These are phyloP conservation scores for Apiotrichum veenhuisii DNA, from an alignment of 1,284 basidiomycete species.

Conservation along the genomic window DNA sequence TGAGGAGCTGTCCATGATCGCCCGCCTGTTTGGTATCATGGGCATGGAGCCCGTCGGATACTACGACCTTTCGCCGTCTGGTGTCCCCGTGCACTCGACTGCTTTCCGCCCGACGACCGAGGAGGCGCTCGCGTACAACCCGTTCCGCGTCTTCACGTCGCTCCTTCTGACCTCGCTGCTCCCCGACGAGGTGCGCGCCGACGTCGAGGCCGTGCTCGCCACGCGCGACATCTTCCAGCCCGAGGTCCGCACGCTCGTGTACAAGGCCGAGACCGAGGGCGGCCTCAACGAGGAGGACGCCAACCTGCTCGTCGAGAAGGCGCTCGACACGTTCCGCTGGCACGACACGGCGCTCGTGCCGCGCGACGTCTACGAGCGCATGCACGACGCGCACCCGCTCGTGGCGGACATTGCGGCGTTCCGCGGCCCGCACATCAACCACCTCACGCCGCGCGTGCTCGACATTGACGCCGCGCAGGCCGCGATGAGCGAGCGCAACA, in stretches of 20 bases:
- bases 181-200: conserved; percentile 29
- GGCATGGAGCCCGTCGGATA: conserved; percentile 51
- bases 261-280: conserved; percentile 39
- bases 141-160: conserved; percentile 51
- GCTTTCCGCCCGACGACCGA: conserved; percentile 46
- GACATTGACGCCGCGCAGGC: conserved; percentile 51
- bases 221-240: conserved; percentile 47
- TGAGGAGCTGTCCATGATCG: conserved; percentile 44
- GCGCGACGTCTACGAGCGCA: conserved; percentile 36
- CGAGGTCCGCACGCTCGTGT: conserved; percentile 33
- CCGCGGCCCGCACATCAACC: conserved; percentile 52
- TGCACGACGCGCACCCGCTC: conserved; percentile 44
- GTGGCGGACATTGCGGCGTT: conserved; percentile 51
- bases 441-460: conserved; percentile 51
- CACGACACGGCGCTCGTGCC: conserved; percentile 45
- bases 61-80: conserved; percentile 49
- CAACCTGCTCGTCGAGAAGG: conserved; percentile 39
- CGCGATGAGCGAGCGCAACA: conserved; percentile 46
- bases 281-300: conserved; percentile 28
- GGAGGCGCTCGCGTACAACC: conserved; percentile 43
- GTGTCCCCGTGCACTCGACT: conserved; percentile 51
- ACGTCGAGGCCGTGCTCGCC: conserved; percentile 35
- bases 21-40: conserved; percentile 46
- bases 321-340: conserved; percentile 51
- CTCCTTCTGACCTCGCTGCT: conserved; percentile 48